Evolutionary conservation across 2,329 filamentous ascomycete genomes (phyloP), one percentile per base, ranked within the genome.

Genomic region (Sporothrix pallida): DNA sequence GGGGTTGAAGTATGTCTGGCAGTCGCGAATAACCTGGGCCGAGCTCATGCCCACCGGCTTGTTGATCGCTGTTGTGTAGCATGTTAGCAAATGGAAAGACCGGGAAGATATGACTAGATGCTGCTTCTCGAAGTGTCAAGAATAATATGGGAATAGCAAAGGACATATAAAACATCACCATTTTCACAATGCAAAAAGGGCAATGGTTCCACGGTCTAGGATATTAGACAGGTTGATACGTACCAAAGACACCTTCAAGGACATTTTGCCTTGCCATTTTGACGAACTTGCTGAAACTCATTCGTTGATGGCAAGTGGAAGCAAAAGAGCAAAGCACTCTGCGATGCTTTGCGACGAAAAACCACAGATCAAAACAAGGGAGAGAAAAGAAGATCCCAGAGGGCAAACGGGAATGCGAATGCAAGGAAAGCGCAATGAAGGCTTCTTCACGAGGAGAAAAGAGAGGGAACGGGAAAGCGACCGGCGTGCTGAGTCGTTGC

Each of bases 41-140:
- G 95, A 98, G 81, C 92, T 94, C 79, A 95, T 89, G 79, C 91
- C 92, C 79, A 91, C 86, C 42, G 96, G 96, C 84, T 99, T 99
- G 84, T 97, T 94, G 82, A 99, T 92, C 81, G 93, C 95, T 97
- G 62, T 15, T 1, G 67, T 1, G 15, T 12, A 2, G n/a, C 8
- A 12, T 15, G 68, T 54, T 52, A 63, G 48, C n/a, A 69, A n/a
- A 37, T 6, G 48, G 23, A 26, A 70, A 52, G 20, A 50, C 15
- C 26, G 6, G 10, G 12, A 20, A 62, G 6, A 13, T 7, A 26
- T 37, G 31, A 3, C 31, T 3, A 37, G 31, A 37, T 37, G 23
- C 31, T 37, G 31, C 7, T 7, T 5, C 7, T 37, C 31, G 4
- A 37, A 7, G 31, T 37, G 7, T 7, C 31, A 37, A 5, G 31